A percentile compares a stretch with the other conserved stretches of the same genome.
Evolutionary conservation across 208 protist genomes (phyloP).

Genomic region (Acanthamoeba lenticulata): DNA sequence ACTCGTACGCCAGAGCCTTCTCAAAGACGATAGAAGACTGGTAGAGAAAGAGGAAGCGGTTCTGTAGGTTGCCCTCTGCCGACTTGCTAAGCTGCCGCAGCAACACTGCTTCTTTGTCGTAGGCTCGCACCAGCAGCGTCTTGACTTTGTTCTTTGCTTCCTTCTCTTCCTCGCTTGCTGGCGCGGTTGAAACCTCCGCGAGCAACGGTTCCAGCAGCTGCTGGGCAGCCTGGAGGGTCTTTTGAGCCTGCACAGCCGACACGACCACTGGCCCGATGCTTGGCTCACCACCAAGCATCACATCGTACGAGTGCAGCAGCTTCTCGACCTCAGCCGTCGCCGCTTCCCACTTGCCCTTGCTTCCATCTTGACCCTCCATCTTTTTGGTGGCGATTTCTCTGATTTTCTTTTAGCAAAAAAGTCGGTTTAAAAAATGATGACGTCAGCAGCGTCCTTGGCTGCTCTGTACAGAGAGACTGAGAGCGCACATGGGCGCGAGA

Average conservation of each 20-base stretch:
- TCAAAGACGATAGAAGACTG: neutral
- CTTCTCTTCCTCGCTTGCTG: neutral
- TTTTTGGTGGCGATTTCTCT: neutral
- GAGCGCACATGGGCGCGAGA: no score
- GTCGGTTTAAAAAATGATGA: no score
- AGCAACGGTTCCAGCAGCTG: neutral
- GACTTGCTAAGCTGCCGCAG: conserved; percentile 28
- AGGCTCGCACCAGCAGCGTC: neutral
- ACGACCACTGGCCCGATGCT: neutral
- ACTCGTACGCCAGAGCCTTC: neutral
- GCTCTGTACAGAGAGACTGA: no score
- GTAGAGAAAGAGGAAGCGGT: conserved; percentile 8
- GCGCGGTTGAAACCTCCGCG: no score
- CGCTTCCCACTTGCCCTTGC: neutral
- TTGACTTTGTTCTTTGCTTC: neutral
- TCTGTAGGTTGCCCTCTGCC: neutral
- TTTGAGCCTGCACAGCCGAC: neutral
- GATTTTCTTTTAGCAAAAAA: neutral
- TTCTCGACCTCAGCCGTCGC: neutral
- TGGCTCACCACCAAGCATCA: neutral
- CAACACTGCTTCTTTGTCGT: neutral
- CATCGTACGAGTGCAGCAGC: neutral
- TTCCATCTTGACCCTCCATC: neutral
- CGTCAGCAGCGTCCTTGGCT: no score
- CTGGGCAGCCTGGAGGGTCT: neutral